Evolutionary conservation across 495 filamentous ascomycete species (phyloP).

Genomic region (Penicillium macrosclerotiorum): DNA sequence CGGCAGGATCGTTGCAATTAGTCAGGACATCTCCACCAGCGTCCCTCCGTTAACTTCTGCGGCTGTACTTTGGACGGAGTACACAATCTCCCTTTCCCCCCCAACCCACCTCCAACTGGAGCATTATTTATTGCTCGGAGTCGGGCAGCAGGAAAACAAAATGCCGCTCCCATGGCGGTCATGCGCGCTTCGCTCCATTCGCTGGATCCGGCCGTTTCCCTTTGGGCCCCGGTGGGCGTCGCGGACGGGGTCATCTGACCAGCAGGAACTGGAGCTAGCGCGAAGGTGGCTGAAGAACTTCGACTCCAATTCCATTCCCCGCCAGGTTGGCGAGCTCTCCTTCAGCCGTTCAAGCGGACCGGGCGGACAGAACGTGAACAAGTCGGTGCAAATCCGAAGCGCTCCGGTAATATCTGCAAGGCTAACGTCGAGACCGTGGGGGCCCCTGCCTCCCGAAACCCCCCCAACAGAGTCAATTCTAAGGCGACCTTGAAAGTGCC

Average conservation of each 20-base stretch:
- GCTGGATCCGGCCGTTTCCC: background rate
- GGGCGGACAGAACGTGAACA: conserved; percentile 96
- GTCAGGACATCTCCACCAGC: conserved; percentile 2
- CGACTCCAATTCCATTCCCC: conserved; percentile 60
- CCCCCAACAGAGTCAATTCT: conserved; percentile 69
- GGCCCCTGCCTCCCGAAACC: too few species aligned
- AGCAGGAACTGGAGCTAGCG: conserved; percentile 57
- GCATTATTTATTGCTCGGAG: background rate
- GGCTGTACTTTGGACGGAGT: too few species aligned
- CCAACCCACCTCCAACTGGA: background rate
- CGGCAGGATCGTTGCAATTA: background rate
- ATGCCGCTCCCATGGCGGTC: conserved; percentile 2
- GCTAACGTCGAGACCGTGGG: conserved; percentile 8
- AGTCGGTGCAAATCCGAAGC: conserved; percentile 56
- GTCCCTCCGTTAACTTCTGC: too few species aligned
- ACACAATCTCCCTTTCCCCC: too few species aligned
- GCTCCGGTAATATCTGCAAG: conserved; percentile 1
- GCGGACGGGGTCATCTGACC: conserved; percentile 35
- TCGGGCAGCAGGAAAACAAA: background rate
- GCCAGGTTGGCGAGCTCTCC: conserved; percentile 58
- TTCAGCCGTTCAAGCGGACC: conserved; percentile 89
- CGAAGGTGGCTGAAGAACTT: conserved; percentile 74
- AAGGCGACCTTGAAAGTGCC: conserved; percentile 79
- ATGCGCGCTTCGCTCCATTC: conserved; percentile 1
- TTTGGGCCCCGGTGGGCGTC: too few species aligned